Conservation (phyloP, 352 stramenopile genomes). For the Phytophthora uliginosa region DNA sequence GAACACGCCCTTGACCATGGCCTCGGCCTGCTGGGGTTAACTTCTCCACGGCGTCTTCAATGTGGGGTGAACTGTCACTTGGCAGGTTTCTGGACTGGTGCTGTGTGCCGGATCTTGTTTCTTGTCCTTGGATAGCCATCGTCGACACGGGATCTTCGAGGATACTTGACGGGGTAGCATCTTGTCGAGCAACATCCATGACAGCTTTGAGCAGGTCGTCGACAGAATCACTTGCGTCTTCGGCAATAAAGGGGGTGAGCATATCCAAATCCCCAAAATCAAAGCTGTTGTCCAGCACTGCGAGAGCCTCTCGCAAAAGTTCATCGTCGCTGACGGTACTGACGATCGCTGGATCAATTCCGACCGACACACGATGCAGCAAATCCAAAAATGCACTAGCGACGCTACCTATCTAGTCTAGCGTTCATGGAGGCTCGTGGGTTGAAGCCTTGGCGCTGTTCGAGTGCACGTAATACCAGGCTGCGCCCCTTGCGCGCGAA, state of each 20-base stretch:
- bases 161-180: background rate
- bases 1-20: slow-evolving; percentile 4
- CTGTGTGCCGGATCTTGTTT: background rate
- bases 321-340: slow-evolving; percentile 3
- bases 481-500: background rate
- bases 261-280: background rate
- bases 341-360: slow-evolving; percentile 1
- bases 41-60: background rate
- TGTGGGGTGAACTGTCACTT: background rate
- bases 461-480: slow-evolving; percentile 1
- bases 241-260: background rate
- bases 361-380: background rate
- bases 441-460: background rate
- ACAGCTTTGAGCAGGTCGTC: background rate
- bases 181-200: background rate
- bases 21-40: background rate
- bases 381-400: slow-evolving; percentile 6
- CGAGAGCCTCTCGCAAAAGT: slow-evolving; percentile 6
- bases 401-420: no score
- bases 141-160: background rate
- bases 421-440: no score
- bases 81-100: background rate
- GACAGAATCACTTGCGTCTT: background rate
- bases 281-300: slow-evolving; percentile 4
- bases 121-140: background rate